These are phyloP conservation scores for Neurospora sp. DNA, from an alignment of 495 filamentous ascomycete species.

Conservation along the genomic window DNA sequence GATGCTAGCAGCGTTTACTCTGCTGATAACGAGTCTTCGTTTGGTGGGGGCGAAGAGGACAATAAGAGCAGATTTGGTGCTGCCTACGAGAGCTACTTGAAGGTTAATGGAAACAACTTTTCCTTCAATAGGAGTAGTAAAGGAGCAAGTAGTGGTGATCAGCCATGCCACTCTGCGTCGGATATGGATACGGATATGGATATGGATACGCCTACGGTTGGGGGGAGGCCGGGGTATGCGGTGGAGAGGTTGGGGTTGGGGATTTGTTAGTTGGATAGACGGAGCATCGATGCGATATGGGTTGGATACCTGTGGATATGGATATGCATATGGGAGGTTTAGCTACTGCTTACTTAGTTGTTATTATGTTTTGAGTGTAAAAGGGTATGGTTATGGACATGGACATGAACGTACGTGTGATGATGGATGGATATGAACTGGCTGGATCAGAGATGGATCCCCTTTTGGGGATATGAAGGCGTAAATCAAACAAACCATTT, in stretches of 20 bases:
- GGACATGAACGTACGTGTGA: neutral
- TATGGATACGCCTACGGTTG: slow-evolving; percentile 23
- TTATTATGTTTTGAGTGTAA: neutral
- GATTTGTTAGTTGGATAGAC: slow-evolving; percentile 1
- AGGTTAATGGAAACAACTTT: neutral
- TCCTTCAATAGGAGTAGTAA: neutral
- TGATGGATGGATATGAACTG: neutral
- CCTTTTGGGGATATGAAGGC: neutral
- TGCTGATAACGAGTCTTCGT: slow-evolving; percentile 14
- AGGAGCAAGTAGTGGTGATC: neutral
- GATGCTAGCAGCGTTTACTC: slow-evolving; percentile 26
- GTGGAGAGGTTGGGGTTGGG: slow-evolving; percentile 5
- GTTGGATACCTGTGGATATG: neutral
- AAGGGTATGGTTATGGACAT: neutral
- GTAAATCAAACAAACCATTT: neutral
- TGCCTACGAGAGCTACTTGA: neutral
- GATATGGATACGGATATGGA: slow-evolving; percentile 21
- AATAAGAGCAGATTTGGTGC: neutral
- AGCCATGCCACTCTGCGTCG: neutral
- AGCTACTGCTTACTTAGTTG: neutral
- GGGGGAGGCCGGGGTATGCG: slow-evolving; percentile 3
- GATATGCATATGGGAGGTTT: neutral
- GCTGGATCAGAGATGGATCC: neutral
- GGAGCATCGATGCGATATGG: neutral
- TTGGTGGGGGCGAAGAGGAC: neutral